Conservation (phyloP, 2,329 filamentous ascomycete genomes). For the Pyricularia sp. region DNA sequence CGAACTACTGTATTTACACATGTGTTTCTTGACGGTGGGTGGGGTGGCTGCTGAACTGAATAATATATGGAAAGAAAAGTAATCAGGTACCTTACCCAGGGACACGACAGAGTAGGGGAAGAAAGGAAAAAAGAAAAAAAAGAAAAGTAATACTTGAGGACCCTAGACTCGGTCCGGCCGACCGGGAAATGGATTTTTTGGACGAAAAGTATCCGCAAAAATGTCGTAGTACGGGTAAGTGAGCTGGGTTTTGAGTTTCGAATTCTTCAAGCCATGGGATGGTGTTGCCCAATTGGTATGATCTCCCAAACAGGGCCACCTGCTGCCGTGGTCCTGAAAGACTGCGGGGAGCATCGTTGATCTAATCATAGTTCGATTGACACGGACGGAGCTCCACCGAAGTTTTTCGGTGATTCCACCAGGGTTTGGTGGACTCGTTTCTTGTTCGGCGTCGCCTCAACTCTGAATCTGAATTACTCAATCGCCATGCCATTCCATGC, state of each 20-base stretch:
- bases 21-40: neutral
- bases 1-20: neutral
- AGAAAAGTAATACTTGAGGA: no score
- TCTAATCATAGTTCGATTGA: neutral
- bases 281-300: neutral
- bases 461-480: neutral
- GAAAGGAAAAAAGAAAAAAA: conserved; percentile 1
- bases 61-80: neutral
- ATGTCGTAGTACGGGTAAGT: neutral
- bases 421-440: neutral
- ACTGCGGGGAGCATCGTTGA: neutral
- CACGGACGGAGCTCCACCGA: neutral
- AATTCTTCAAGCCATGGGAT: neutral
- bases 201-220: neutral
- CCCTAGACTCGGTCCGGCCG: neutral
- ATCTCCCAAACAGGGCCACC: neutral
- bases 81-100: neutral
- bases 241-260: neutral
- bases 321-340: neutral
- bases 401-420: neutral
- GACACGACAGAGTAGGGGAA: neutral
- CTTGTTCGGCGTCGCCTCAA: neutral
- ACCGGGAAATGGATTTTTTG: neutral
- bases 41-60: neutral
- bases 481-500: neutral